phyloP scores from a whole-genome alignment of 2,329 filamentous ascomycete species.

The Calycina herbarum region DNA sequence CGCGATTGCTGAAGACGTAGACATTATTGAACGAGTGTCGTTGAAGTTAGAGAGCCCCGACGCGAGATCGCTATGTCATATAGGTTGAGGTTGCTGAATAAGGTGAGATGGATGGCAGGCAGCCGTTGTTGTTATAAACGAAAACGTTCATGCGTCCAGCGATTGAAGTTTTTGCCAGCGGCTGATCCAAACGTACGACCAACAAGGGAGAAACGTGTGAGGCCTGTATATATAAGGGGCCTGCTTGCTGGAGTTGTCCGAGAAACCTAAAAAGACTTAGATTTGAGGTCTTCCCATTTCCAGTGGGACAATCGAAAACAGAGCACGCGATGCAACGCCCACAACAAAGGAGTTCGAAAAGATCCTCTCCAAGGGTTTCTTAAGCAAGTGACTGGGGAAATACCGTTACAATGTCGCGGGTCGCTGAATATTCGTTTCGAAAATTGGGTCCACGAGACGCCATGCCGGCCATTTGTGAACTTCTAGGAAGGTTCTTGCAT shows the following conservation, averaged over 20 bases:
- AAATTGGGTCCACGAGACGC: background rate
- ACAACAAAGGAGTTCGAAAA: background rate
- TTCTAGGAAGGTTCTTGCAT: no score
- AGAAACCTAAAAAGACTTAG: background rate
- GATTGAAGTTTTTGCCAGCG: background rate
- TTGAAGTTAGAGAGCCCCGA: background rate
- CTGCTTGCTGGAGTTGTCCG: background rate
- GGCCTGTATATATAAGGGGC: background rate
- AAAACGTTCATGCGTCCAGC: background rate
- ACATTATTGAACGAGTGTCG: conserved; percentile 7
- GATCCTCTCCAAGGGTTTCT: background rate
- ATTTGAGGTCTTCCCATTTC: background rate
- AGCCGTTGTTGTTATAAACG: background rate
- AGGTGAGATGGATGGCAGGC: background rate
- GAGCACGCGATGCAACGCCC: background rate
- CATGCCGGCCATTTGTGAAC: no score
- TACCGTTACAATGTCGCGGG: background rate
- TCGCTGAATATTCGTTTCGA: background rate
- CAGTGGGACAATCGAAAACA: background rate
- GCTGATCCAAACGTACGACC: background rate
- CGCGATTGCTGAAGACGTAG: background rate
- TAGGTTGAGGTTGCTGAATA: background rate
- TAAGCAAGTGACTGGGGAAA: background rate
- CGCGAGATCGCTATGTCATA: background rate
- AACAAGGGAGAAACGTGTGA: background rate